phyloP scores from a whole-genome alignment of 805 yeast species.

The Kazachstania africana region DNA sequence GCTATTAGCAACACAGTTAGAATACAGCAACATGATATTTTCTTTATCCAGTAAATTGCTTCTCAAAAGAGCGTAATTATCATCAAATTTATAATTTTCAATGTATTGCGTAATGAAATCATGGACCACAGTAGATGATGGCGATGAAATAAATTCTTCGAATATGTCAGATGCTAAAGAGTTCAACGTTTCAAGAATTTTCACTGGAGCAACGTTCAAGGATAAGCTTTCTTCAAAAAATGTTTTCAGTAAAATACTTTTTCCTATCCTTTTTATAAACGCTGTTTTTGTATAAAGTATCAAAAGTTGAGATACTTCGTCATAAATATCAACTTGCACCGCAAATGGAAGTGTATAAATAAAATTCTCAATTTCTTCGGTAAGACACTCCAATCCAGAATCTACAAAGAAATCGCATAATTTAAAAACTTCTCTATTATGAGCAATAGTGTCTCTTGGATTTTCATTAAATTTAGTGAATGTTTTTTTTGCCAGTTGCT shows the following conservation, averaged over 20 bases:
- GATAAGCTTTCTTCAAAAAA: too few species aligned
- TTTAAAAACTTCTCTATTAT: constrained; percentile 4
- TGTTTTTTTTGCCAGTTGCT: constrained; percentile 9
- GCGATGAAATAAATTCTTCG: constrained; percentile 4
- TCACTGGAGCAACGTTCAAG: constrained; percentile 9
- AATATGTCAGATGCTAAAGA: constrained; percentile 19
- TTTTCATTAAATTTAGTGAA: constrained; percentile 7
- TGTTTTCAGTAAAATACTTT: too few species aligned
- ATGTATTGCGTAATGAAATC: constrained; percentile 15
- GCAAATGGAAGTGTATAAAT: constrained; percentile 27
- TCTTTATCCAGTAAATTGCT: constrained; percentile 25
- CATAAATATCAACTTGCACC: constrained; percentile 23
- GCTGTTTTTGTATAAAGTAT: constrained; percentile 22
- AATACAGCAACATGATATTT: constrained; percentile 27
- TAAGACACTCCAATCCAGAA: constrained; percentile 2
- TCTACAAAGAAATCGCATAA: constrained; percentile 5
- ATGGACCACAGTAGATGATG: constrained; percentile 7
- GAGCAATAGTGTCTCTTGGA: constrained; percentile 6
- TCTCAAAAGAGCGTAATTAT: constrained; percentile 20
- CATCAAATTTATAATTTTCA: constrained; percentile 17
- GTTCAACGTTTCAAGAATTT: constrained; percentile 25
- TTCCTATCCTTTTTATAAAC: constrained; percentile 8
- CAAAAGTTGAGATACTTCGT: constrained; percentile 25
- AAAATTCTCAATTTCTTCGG: constrained; percentile 24
- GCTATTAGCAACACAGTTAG: constrained; percentile 11